A percentile compares a stretch with the other conserved stretches of the same genome.
Conservation (phyloP, 495 filamentous ascomycete species). For the Filosporella fistucella region DNA sequence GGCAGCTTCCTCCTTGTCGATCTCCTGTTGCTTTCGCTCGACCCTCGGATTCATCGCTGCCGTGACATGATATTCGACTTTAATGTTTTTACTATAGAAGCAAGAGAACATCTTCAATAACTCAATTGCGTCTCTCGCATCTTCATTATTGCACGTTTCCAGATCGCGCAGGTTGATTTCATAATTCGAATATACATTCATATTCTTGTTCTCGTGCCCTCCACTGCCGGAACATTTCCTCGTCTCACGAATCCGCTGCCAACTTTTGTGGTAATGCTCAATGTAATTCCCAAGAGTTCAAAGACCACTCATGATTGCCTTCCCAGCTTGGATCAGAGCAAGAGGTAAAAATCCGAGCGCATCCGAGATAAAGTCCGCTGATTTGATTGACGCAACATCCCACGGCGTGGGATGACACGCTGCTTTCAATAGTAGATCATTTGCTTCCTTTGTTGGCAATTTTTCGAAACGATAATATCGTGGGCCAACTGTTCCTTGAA, state of each 20-base stretch:
- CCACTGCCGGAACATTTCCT: constrained; percentile 5
- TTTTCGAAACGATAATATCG: constrained; percentile 23
- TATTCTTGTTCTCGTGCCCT: constrained; percentile 18
- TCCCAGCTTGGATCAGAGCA: constrained; percentile 32
- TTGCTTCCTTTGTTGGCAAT: constrained; percentile 29
- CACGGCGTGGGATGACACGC: constrained; percentile 25
- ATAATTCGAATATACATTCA: constrained; percentile 23
- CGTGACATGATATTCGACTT: constrained; percentile 26
- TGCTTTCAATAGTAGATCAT: constrained; percentile 29
- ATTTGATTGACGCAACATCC: not conserved
- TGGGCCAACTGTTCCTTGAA: constrained; percentile 27
- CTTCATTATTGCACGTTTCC: constrained; percentile 8
- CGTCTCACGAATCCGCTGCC: constrained; percentile 19
- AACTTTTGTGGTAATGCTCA: constrained; percentile 13
- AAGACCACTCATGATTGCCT: constrained; percentile 18
- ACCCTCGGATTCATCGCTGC: constrained; percentile 15
- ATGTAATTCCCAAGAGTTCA: constrained; percentile 22
- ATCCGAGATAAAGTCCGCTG: constrained; percentile 21
- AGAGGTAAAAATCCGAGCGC: constrained; percentile 30
- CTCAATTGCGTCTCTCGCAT: constrained; percentile 29
- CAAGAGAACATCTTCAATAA: constrained; percentile 35
- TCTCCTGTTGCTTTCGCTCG: constrained; percentile 1
- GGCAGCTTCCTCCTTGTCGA: not conserved
- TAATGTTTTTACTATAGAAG: constrained; percentile 29
- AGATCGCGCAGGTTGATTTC: constrained; percentile 29